Evolutionary conservation across 2,329 filamentous ascomycete species (phyloP), one percentile per base, ranked within the genome.

Genomic region (Fonsecaea pedrosoi): DNA sequence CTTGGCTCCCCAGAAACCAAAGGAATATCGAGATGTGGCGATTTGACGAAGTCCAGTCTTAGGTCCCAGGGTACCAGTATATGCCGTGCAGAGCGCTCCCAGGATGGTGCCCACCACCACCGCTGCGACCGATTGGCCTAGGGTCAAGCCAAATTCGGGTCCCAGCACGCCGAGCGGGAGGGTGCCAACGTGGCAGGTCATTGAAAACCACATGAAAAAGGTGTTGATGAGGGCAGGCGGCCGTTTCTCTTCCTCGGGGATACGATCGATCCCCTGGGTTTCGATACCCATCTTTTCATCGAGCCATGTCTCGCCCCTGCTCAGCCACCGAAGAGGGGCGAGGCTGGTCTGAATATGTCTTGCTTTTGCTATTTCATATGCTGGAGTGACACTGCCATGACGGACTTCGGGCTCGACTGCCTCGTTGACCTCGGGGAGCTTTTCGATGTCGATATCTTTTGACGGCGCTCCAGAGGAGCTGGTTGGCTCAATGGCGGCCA

Each of bases 201-300:
- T 73, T 1, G 78, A 80, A 68, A 77, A 82, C 81, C 80, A 82
- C 45, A 82, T 69, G 54, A 81, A 77, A 66, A 82, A 82, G 70
- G 80, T 78, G 68, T 80, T 80, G 56, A 75, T 48, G 35, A 78
- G 75, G 62, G 80, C 81, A 4, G 81, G 79, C 45, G 80, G 77
- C 18, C 74, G 75, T 68, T 79, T 79, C 60, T 81, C 76, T 54
- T 82, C 80, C 62, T 82, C 79, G 1, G 77, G 78, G 10, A 82
- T 82, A 8, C 81, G 78, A 64, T 83, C 81, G 35, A 83, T 80
- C 25, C 82, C 82, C 66, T 82, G 80, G 3, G 79, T 81, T 71
- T 84, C 82, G 57, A 83, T 78, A 25, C 81, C 81, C 65, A 83
- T 74, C 70, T 80, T 82, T 54, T 73, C 73, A 71, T 83, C 82